Evolutionary conservation across 805 yeast species (phyloP), one percentile per base, ranked within the genome.

Genomic region (Candida silvicultrix): DNA sequence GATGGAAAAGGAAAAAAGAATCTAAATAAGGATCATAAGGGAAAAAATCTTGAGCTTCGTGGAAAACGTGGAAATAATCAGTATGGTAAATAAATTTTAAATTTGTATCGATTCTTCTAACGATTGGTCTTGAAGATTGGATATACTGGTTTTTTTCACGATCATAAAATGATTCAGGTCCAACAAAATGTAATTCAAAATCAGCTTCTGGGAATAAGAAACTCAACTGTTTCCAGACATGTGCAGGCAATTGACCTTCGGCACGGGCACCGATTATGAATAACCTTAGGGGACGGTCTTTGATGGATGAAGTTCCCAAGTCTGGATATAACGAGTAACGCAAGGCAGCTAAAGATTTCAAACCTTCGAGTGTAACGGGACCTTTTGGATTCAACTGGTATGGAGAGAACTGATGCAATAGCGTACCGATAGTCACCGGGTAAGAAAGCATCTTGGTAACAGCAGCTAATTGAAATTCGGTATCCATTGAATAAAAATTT

Each of bases 11-110:
- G 77, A 89, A 89, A 67, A 94, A 94, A 23, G 81, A 80, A 63
- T 94, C 99, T 62, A 88, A 76, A 66, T 92, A 94, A 40, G 99
- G 99, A 65, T 94, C 99, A 65, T 90, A 94, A 5, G 99, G 99
- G 81, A 89, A 88, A 64, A 94, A 87, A 67, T 92, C 97, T 58
- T 90, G 94, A 42, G 88, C 83, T 58, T 89, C 89, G 67, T 94
- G 96, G 50, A 85, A 74, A 36, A 85, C 92, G 61, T 89, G 89
- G 80, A 94, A 94, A 66, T 84, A 90, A 57, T 87, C 85, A 1
- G 98, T 89, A 66, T 90, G 96, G 68, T 85, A 84, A 47, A 84
- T 78, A 54, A 90, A 74, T 23, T 85, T 73, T 57, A 94, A 64
- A 44, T 83, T 80, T 43, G 79, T 83, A 65, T 88, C 96, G 41